Base-by-base conservation (phyloP, 768 basidiomycete species). In the Lactarius trivialis region DNA sequence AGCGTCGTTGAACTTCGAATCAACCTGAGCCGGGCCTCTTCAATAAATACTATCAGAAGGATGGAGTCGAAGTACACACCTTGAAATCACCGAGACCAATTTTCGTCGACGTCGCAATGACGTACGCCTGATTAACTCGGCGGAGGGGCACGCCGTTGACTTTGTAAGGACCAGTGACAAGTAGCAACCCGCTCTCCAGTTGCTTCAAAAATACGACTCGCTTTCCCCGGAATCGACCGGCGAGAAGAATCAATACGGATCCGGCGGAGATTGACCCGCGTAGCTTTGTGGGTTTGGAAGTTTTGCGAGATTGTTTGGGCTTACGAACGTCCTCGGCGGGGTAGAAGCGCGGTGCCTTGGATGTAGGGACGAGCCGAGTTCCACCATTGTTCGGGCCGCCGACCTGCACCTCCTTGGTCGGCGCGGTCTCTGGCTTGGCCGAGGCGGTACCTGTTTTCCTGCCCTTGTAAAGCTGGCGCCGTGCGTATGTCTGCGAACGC, bases 171-270 rank as follows among this genome's bases (percentile, higher is more conserved):
- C 97, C 97, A 41, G 95, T 93, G 70, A 99, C 93, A 77, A 99
- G 81, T 71, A 99, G 78, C 72, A 99, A 77, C 58, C 97, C 97
- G 65, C 89, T 89, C 70, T 83, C 82, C 74, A 98, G 78, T 81
- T 95, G 93, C 84, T 97, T 97, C 80, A 99, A 80, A 79, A 93
- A 96, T 61, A 99, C 94, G 67, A 99, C 97, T 59, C 97, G 86
- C 85, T 98, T 98, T 67, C 96, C 96, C 68, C 91, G 82, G 91
- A 92, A 98, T 72, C 94, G 91, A 72, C 97, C 97, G 64, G 97
- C 96, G 70, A 99, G 86, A 70, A 99, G 81, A 77, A 99, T 98
- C 68, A 99, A 81, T 72, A 99, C 82, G 73, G 93, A 88, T 67
- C 97, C 97, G 65, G 94, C 92, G 65, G 87, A 89, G 80, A 99